Conservation (phyloP, 2,329 filamentous ascomycete genomes). For the Xylogone sp. region DNA sequence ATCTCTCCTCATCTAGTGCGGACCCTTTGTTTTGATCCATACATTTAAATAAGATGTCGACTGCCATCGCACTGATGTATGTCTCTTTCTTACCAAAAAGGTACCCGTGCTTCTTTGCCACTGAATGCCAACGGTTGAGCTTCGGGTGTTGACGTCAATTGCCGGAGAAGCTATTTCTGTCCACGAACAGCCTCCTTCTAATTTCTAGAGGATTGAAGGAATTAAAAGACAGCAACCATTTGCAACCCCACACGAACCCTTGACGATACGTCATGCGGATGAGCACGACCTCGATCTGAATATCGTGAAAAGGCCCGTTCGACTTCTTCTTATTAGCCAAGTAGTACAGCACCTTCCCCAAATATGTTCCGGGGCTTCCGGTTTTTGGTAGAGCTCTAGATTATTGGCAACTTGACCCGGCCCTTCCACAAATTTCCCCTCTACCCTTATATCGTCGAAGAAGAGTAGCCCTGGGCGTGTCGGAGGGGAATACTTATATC, state of each 20-base stretch:
- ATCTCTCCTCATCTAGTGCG: neutral
- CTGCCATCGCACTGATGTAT: neutral
- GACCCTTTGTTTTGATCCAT: neutral
- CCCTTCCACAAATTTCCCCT: neutral
- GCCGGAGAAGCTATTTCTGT: neutral
- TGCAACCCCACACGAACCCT: neutral
- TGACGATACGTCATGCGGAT: neutral
- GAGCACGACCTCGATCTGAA: neutral
- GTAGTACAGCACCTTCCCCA: neutral
- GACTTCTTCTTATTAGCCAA: neutral
- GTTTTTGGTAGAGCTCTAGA: neutral
- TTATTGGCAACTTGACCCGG: neutral
- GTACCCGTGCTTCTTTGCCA: too few relatives aligned
- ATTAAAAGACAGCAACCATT: neutral
- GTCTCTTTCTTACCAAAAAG: too few relatives aligned
- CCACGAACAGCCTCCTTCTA: neutral
- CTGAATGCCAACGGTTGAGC: too few relatives aligned
- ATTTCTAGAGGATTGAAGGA: neutral
- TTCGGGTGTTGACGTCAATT: neutral
- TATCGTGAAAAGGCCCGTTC: neutral
- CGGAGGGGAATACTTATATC: neutral
- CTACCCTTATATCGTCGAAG: neutral
- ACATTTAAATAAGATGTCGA: neutral
- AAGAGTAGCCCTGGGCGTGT: neutral
- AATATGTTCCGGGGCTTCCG: neutral